phyloP scores from a whole-genome alignment of 129 eudicot genomes.

The Centrapalus pauciflorus region DNA sequence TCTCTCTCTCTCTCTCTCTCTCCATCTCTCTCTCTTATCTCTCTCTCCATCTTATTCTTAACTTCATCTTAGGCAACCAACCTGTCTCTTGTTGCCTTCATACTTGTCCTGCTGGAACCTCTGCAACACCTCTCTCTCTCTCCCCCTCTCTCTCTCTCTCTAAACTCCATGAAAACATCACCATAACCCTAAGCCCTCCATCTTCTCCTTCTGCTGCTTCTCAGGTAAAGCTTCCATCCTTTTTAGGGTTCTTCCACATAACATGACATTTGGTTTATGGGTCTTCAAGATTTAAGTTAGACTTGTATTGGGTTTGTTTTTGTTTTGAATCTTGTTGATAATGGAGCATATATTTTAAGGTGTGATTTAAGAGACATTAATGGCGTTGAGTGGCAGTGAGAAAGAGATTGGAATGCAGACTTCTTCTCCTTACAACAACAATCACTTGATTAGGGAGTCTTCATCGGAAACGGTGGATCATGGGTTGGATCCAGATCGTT shows the following conservation, averaged over 20 bases:
- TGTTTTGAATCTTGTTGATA: conserved; percentile 21
- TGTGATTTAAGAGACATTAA: conserved; percentile 7
- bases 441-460: conserved; percentile 37
- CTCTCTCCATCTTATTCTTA: conserved; percentile 24
- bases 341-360: conserved; percentile 10
- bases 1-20: conserved; percentile 6
- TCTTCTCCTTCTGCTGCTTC: conserved; percentile 2
- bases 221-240: conserved; percentile 28
- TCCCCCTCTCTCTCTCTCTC: conserved; percentile 4
- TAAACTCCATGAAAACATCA: conserved; percentile 27
- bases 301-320: conserved; percentile 4
- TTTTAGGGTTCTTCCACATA: conserved; percentile 9
- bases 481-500: conserved; percentile 37
- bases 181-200: conserved; percentile 11
- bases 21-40: conserved; percentile 16
- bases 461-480: conserved; percentile 50
- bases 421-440: conserved; percentile 36
- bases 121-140: conserved; percentile 26
- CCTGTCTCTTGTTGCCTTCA: conserved; percentile 78
- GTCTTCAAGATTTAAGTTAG: background rate
- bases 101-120: conserved; percentile 41
- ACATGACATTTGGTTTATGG: background rate
- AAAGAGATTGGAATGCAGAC: conserved; percentile 51
- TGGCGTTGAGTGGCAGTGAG: conserved; percentile 53
- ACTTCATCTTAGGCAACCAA: conserved; percentile 81